A percentile compares a stretch with the other conserved stretches of the same genome.
Conservation (phyloP, 164 flowering plant genomes). For the Tetracentron sinense region DNA sequence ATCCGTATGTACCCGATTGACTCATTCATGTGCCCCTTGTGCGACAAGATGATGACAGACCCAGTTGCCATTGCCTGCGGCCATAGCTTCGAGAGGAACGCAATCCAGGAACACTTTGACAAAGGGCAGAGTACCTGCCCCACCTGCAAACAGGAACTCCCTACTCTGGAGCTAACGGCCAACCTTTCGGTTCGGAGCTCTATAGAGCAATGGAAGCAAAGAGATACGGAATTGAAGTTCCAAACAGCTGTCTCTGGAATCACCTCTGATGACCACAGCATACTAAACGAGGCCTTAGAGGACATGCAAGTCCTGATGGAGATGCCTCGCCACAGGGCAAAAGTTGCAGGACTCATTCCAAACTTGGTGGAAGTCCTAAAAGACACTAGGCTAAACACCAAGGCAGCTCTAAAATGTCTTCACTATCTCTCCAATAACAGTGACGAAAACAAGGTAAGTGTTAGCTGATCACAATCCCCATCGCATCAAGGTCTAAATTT, state of each 20-base stretch:
- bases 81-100: conserved; percentile 24
- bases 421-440: conserved; percentile 15
- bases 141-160: conserved; percentile 20
- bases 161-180: conserved; percentile 14
- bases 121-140: conserved; percentile 22
- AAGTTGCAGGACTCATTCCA: conserved; percentile 16
- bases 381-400: conserved; percentile 8
- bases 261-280: conserved; percentile 15
- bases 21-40: conserved; percentile 18
- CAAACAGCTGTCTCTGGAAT: conserved; percentile 10
- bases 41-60: conserved; percentile 15
- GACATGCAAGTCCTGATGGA: conserved; percentile 19
- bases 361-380: conserved; percentile 17
- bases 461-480: background rate
- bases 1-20: background rate
- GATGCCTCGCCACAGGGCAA: conserved; percentile 11
- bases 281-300: conserved; percentile 13
- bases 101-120: conserved; percentile 18
- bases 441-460: conserved; percentile 23
- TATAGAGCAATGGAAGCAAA: conserved; percentile 21
- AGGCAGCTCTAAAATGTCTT: conserved; percentile 29
- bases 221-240: conserved; percentile 15
- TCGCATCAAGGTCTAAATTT: background rate
- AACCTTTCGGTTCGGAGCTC: conserved; percentile 19
- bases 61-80: conserved; percentile 25